A percentile compares a stretch with the other conserved stretches of the same genome.
These are phyloP conservation scores for Pichia sp. DNA, from an alignment of 1,139 yeast species.

Conservation along the genomic window DNA sequence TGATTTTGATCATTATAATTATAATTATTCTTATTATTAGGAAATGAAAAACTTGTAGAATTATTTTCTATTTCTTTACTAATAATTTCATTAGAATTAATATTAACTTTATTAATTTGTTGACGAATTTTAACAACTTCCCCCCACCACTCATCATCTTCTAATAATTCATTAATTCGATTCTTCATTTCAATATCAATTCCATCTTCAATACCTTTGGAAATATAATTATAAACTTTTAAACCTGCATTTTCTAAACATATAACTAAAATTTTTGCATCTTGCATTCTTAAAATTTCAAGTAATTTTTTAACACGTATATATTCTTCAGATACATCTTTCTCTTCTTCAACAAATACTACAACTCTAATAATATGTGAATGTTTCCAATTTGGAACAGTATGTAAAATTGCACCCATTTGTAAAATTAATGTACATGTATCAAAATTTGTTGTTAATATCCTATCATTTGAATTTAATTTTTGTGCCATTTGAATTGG, in stretches of 20 bases:
- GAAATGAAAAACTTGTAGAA: too few species aligned
- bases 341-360: constrained; percentile 75
- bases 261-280: constrained; percentile 64
- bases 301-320: constrained; percentile 55
- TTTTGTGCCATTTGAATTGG: constrained; percentile 92
- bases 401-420: constrained; percentile 82
- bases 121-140: constrained; percentile 33
- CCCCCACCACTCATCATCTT: constrained; percentile 43
- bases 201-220: constrained; percentile 49
- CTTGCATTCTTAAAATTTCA: constrained; percentile 68
- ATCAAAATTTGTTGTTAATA: constrained; percentile 83
- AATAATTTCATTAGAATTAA: too few species aligned
- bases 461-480: constrained; percentile 56
- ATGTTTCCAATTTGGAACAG: constrained; percentile 88
- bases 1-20: too few species aligned
- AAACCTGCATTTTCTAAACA: constrained; percentile 59
- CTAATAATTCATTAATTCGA: constrained; percentile 33
- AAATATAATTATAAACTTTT: constrained; percentile 65
- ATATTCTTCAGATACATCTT: constrained; percentile 67
- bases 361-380: constrained; percentile 71
- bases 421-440: constrained; percentile 90
- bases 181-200: constrained; percentile 29
- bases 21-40: too few species aligned
- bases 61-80: constrained; percentile 15
- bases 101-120: too few species aligned